These are phyloP conservation scores for Glomus cerebriforme DNA, from an alignment of 192 early-diverging fungal species.

Conservation along the genomic window DNA sequence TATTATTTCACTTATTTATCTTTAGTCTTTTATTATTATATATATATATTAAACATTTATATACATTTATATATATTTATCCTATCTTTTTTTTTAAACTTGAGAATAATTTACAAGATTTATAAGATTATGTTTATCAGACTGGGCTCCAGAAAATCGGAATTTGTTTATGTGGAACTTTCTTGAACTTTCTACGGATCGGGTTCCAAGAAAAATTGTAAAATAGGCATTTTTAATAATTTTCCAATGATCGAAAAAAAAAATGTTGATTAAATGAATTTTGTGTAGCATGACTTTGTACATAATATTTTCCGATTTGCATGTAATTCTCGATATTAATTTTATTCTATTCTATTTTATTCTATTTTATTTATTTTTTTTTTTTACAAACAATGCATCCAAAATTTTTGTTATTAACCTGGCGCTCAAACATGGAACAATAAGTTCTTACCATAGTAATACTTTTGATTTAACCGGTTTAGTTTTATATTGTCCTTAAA, in stretches of 20 bases:
- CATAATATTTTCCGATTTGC: background rate
- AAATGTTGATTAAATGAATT: background rate
- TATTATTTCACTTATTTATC: background rate
- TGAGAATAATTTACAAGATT: too few species aligned
- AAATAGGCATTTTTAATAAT: background rate
- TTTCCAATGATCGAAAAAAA: background rate
- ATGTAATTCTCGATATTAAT: background rate
- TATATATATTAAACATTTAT: too few species aligned
- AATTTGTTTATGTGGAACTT: background rate
- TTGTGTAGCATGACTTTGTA: background rate
- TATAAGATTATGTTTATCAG: too few species aligned
- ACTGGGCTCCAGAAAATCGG: background rate
- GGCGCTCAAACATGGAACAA: too few species aligned
- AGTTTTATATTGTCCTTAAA: too few species aligned
- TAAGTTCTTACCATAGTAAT: too few species aligned
- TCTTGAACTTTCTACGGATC: background rate
- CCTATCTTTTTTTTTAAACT: too few species aligned
- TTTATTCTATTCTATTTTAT: too few species aligned
- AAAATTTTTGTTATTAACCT: background rate
- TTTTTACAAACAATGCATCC: background rate
- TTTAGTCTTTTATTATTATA: too few species aligned
- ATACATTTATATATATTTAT: too few species aligned
- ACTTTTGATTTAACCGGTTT: too few species aligned
- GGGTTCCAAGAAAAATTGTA: background rate
- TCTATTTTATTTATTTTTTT: too few species aligned